phyloP scores from a whole-genome alignment of 352 stramenopile species.

The Nothophytophthora sp. region DNA sequence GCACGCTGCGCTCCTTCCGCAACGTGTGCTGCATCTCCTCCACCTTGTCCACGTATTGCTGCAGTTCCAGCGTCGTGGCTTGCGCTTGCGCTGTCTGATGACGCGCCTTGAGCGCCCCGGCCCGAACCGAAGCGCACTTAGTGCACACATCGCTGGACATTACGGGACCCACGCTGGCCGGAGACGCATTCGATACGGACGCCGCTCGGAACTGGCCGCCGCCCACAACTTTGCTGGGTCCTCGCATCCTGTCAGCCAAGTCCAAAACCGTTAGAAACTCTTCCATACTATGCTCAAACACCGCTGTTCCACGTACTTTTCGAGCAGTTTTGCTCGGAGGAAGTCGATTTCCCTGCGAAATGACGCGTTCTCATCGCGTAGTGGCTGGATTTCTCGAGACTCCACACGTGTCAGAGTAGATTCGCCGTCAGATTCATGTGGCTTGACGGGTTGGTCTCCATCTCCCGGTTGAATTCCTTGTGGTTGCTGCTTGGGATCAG shows the following conservation, averaged over 20 bases:
- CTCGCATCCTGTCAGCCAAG: constrained; percentile 27
- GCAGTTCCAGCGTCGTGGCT: constrained; percentile 17
- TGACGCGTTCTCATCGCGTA: constrained; percentile 23
- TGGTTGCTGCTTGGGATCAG: neutral
- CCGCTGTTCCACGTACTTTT: constrained; percentile 21
- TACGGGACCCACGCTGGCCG: neutral
- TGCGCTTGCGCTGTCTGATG: constrained; percentile 16
- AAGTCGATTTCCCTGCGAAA: constrained; percentile 30
- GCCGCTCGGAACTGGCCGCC: constrained; percentile 39
- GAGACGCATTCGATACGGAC: neutral
- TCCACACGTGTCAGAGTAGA: too few relatives aligned
- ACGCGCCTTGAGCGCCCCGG: constrained; percentile 11
- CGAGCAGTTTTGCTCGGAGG: constrained; percentile 30
- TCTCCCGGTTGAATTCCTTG: constrained; percentile 1
- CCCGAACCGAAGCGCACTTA: constrained; percentile 18
- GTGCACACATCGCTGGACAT: constrained; percentile 3
- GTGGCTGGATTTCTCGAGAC: constrained; percentile 1
- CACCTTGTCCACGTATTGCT: constrained; percentile 28
- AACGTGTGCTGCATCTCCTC: constrained; percentile 27
- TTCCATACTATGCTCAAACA: neutral
- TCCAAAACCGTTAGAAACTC: neutral
- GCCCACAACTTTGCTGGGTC: constrained; percentile 36
- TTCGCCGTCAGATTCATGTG: too few relatives aligned
- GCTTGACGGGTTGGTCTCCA: neutral
- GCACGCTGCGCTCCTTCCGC: constrained; percentile 26